Evolutionary conservation across 2,329 filamentous ascomycete genomes (phyloP), one percentile per base, ranked within the genome.

Genomic region (Keithomyces neogunnii): DNA sequence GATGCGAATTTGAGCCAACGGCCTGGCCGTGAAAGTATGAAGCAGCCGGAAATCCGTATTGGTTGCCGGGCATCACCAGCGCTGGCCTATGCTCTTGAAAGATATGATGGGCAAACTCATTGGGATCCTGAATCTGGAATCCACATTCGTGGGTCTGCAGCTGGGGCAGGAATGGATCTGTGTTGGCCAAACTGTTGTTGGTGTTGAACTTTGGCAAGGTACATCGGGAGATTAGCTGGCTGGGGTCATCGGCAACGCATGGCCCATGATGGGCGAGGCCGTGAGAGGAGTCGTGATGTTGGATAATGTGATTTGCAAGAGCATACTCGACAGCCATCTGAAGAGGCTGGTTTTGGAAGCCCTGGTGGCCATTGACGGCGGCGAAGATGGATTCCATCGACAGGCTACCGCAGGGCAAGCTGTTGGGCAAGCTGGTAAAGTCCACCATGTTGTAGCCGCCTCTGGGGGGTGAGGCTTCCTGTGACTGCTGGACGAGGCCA

Each of bases 51-150:
- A 55, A 50, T 19, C 47, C 53, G 39, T 44, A 45, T 29, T 55
- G 55, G 29, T 59, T 53, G 6, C 47, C 43, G 30, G 55, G 51
- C 42, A 56, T 47, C 47, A 51, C 36, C 3, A 56, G 44, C 9
- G 55, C 50, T 31, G 54, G 47, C 32, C 53, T 54, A 47, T 66
- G 64, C 42, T 64, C 57, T 42, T 62, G 55, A 19, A 65, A 58
- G n/a, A 65, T 58, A 45, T 66, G 64, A 33, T 60, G 55, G 7
- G 62, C 59, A 53, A 62, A 65, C 39, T 56, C 55, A 30, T 56
- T 55, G 7, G 60, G 54, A 29, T 62, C 59, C 11, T 65, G 58
- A 30, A 63, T 55, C 26, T 57, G 55, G 47, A 63, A 64, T 32
- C 61, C 63, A 47, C 64, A 66, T 29, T 62, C 55, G 26, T 55